Base-by-base conservation (phyloP, 768 basidiomycete species). In the Lactarius evosmus region DNA sequence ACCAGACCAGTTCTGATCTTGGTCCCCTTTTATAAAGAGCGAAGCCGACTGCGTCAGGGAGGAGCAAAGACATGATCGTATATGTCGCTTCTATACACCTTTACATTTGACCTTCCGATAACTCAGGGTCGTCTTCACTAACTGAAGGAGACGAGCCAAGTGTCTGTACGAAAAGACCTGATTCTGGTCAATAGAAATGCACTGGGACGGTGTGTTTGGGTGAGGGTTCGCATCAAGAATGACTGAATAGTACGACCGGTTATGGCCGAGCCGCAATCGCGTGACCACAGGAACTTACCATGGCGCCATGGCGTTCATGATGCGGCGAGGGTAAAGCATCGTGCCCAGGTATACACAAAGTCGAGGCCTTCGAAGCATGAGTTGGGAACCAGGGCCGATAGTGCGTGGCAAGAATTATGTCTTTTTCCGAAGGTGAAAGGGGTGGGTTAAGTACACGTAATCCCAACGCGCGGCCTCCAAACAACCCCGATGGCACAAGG, bases 361-460 rank as follows among this genome's bases (percentile, higher is more conserved):
- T 67, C 67, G 66, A 66, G 67, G 40, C 67, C 65, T 14, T 68
- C 25, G 67, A 68, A 63, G 65, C 65, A 34, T 68, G 55, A 52
- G 30, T 27, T 54, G 63, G 41, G 65, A 49, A 56, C 58, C 63
- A 62, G 65, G 60, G 56, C 64, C 41, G 49, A 50, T 65, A 12
- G 46, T 67, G 61, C 58, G 53, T 56, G 56, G 56, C 46, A n/a
- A 56, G 40, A 59, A 57, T 44, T 55, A 63, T 56, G 41, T 56
- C 49, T 1, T 4, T 51, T 55, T 54, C 57, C 65, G 55, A 67
- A 55, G 50, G 53, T 49, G 65, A 54, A 51, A 66, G 50, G 59
- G 59, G 46, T 49, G 55, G 17, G 59, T 34, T 53, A 60, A 27
- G 38, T 61, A 65, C 64, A 65, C 64, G 64, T 65, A 65, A 65